A percentile compares a stretch with the other conserved stretches of the same genome.
These are phyloP conservation scores for Monosporascus sp. DNA, from an alignment of 2,329 filamentous ascomycete species.

Conservation along the genomic window DNA sequence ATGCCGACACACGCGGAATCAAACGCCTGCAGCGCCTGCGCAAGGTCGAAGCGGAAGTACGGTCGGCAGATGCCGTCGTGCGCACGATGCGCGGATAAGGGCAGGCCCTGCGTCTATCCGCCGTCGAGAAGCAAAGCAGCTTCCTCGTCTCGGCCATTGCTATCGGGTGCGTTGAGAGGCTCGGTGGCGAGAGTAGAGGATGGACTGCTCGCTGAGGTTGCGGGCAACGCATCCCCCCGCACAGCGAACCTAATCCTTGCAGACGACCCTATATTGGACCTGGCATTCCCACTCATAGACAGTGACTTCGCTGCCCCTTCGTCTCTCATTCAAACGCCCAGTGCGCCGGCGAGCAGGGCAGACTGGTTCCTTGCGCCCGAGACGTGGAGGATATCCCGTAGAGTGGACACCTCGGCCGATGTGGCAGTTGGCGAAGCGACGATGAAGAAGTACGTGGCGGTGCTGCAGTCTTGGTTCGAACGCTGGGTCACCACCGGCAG, in stretches of 20 bases:
- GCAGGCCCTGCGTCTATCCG: constrained; percentile 17
- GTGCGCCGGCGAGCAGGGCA: not conserved
- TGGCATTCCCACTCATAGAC: not conserved
- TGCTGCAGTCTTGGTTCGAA: constrained; percentile 18
- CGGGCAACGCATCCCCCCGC: not conserved
- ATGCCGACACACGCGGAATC: too few relatives aligned
- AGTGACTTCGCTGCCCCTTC: not conserved
- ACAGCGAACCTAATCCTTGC: constrained; percentile 1
- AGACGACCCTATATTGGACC: not conserved
- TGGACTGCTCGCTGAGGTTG: too few relatives aligned
- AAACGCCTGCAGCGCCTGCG: constrained; percentile 13
- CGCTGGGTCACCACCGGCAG: constrained; percentile 22
- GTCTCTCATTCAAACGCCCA: not conserved
- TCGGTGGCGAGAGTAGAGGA: too few relatives aligned
- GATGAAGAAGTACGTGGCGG: constrained; percentile 7
- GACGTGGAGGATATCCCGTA: too few relatives aligned
- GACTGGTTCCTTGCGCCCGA: too few relatives aligned
- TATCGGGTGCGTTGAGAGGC: too few relatives aligned
- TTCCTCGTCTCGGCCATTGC: too few relatives aligned
- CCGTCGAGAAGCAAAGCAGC: not conserved
- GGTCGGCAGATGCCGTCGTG: constrained; percentile 16
- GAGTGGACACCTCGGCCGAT: too few relatives aligned
- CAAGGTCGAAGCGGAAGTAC: constrained; percentile 18
- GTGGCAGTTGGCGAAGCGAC: not conserved
- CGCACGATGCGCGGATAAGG: constrained; percentile 14